A percentile compares a stretch with the other conserved stretches of the same genome.
phyloP scores from a whole-genome alignment of 208 protist genomes.

The Leptomonas pyrrhocoris region DNA sequence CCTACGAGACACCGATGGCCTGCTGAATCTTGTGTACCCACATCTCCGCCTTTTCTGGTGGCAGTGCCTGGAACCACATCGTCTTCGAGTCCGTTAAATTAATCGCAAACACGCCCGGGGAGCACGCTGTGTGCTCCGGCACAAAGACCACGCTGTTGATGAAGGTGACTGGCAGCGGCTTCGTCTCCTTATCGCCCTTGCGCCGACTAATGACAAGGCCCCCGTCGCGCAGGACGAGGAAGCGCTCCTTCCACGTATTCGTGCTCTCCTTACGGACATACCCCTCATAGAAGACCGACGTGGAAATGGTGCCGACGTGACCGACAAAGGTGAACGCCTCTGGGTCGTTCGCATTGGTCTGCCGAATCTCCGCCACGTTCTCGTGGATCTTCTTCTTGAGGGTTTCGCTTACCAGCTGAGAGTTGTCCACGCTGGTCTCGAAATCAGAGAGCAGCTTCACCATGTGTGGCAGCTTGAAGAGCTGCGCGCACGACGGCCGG shows the following conservation, averaged over 20 bases:
- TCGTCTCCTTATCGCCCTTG: conserved; percentile 52
- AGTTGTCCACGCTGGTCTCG: conserved; percentile 50
- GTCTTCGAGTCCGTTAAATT: conserved; percentile 68
- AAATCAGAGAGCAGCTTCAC: conserved; percentile 60
- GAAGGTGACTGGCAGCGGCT: conserved; percentile 55
- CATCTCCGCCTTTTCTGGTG: conserved; percentile 40
- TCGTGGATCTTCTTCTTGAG: conserved; percentile 50
- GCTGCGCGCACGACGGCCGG: conserved; percentile 52
- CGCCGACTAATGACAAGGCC: conserved; percentile 52
- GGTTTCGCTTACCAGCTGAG: conserved; percentile 43
- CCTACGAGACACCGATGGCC: conserved; percentile 53
- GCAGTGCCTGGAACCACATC: conserved; percentile 79
- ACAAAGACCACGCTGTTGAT: conserved; percentile 75
- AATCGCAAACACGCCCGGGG: conserved; percentile 74
- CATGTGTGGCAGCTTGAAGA: conserved; percentile 65
- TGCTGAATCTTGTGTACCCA: conserved; percentile 69
- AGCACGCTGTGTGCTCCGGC: conserved; percentile 57
- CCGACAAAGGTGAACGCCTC: conserved; percentile 45
- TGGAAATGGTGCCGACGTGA: conserved; percentile 42
- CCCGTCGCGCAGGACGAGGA: conserved; percentile 55
- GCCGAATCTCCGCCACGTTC: conserved; percentile 60
- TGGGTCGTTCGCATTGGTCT: conserved; percentile 41
- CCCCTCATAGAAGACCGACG: conserved; percentile 45
- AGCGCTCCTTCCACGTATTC: conserved; percentile 66
- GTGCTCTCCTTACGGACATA: conserved; percentile 61